phyloP scores from a whole-genome alignment of 768 basidiomycete genomes.

The Lactarius akahatsu region DNA sequence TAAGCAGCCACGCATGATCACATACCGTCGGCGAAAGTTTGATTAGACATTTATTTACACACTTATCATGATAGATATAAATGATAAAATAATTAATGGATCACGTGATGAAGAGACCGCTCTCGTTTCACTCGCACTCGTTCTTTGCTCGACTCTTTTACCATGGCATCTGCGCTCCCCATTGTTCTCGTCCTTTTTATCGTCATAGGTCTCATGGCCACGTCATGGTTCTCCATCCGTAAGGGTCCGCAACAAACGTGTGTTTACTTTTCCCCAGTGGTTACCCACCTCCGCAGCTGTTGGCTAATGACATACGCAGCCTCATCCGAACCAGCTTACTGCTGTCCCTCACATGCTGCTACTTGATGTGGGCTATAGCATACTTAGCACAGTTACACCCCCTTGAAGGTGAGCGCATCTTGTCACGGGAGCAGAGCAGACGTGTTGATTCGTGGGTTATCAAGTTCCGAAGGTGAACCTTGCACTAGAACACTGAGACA shows the following conservation, averaged over 20 bases:
- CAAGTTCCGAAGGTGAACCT: constrained; percentile 29
- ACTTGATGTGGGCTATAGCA: constrained; percentile 97
- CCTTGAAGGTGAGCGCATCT: constrained; percentile 62
- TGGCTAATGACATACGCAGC: constrained; percentile 41
- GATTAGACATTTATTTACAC: constrained; percentile 38
- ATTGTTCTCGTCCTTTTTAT: constrained; percentile 66
- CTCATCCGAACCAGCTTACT: constrained; percentile 78
- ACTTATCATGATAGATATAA: not conserved
- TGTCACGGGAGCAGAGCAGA: not conserved
- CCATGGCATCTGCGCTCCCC: constrained; percentile 70
- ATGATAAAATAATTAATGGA: not conserved
- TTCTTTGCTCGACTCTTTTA: not conserved
- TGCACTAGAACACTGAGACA: constrained; percentile 23
- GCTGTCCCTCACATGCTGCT: constrained; percentile 79
- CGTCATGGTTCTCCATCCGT: constrained; percentile 66
- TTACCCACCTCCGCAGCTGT: constrained; percentile 3
- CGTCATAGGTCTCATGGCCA: constrained; percentile 61
- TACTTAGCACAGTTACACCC: constrained; percentile 94
- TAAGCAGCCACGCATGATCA: constrained; percentile 60
- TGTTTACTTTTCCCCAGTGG: constrained; percentile 32
- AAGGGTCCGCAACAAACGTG: constrained; percentile 92
- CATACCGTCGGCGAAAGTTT: constrained; percentile 64
- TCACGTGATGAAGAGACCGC: constrained; percentile 2
- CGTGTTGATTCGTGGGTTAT: constrained; percentile 4
- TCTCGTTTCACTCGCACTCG: not conserved